phyloP scores from a whole-genome alignment of 208 protist genomes.

The Sergeia podlipaevii region DNA sequence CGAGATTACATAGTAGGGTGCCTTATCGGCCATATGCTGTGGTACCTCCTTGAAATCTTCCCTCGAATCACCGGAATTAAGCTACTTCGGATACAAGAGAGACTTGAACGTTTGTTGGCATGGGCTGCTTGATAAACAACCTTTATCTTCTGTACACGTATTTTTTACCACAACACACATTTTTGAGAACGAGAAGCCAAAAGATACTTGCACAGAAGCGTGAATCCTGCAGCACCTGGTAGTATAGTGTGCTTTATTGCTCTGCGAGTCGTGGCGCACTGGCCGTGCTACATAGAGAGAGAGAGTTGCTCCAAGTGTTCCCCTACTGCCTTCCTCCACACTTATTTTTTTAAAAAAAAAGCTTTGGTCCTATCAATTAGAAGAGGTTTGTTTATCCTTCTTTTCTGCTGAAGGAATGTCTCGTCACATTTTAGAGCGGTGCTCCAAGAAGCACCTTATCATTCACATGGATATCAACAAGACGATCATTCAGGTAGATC shows the following conservation, averaged over 20 bases:
- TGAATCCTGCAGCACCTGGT: neutral
- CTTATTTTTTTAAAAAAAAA: neutral
- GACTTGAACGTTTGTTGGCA: constrained; percentile 20
- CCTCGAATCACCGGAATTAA: constrained; percentile 74
- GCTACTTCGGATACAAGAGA: constrained; percentile 44
- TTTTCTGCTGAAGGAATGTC: constrained; percentile 27
- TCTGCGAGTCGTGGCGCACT: too few species aligned
- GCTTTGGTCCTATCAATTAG: neutral
- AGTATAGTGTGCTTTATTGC: neutral
- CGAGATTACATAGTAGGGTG: constrained; percentile 39
- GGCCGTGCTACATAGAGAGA: too few species aligned
- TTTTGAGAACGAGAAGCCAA: neutral
- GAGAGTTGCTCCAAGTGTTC: neutral
- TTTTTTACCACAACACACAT: neutral
- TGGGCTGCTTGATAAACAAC: neutral
- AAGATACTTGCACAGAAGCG: neutral
- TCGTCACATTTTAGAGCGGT: constrained; percentile 41
- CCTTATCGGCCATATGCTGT: constrained; percentile 68
- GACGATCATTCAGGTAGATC: constrained; percentile 86
- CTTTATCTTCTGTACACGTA: too few species aligned
- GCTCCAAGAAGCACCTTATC: constrained; percentile 58
- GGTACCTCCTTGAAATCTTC: constrained; percentile 84
- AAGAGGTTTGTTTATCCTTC: neutral
- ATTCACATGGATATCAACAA: constrained; percentile 92
- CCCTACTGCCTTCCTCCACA: neutral